phyloP scores from a whole-genome alignment of 306 rosid genomes.

The Alnus rubra region DNA sequence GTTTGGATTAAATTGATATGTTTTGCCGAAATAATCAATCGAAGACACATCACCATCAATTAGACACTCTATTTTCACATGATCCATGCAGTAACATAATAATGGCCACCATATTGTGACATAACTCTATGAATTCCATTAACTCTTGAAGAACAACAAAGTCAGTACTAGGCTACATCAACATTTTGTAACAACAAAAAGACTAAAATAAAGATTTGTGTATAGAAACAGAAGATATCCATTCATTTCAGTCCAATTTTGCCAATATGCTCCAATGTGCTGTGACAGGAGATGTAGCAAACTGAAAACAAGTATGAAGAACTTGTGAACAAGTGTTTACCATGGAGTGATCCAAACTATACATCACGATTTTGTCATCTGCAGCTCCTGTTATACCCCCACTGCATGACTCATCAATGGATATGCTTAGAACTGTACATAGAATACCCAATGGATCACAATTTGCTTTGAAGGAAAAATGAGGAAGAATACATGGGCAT shows the following conservation, averaged over 20 bases:
- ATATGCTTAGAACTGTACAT: slow-evolving; percentile 73
- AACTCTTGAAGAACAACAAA: background rate
- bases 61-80: too few species aligned
- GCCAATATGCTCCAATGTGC: background rate
- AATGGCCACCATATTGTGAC: background rate
- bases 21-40: too few species aligned
- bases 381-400: slow-evolving; percentile 95
- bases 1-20: too few species aligned
- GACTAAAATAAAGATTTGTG: background rate
- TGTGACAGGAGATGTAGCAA: background rate
- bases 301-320: slow-evolving; percentile 1
- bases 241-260: background rate
- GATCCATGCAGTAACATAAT: background rate
- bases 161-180: background rate
- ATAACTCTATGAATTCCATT: background rate
- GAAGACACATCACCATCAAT: too few species aligned
- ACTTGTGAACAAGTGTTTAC: slow-evolving; percentile 39
- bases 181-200: background rate
- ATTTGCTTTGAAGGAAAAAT: slow-evolving; percentile 11
- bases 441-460: slow-evolving; percentile 20
- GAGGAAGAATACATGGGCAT: background rate
- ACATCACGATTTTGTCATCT: slow-evolving; percentile 75
- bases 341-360: slow-evolving; percentile 77
- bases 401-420: slow-evolving; percentile 66
- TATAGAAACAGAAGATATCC: too few species aligned